A percentile compares a stretch with the other conserved stretches of the same genome.
phyloP scores from a whole-genome alignment of 2,329 filamentous ascomycete genomes.

The Venturia nashicola region DNA sequence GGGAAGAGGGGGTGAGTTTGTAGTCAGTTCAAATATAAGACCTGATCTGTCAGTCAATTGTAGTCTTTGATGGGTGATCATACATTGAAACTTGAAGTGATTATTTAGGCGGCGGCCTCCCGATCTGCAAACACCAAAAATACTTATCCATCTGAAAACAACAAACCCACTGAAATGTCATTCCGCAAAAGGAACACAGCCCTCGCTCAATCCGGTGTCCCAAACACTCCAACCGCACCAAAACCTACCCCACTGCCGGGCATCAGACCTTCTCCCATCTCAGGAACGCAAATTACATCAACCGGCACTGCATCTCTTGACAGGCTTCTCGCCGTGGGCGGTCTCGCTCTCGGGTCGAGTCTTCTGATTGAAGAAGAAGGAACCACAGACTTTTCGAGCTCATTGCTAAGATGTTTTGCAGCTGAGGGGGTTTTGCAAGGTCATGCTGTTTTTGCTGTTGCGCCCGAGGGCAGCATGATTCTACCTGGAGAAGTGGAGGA shows the following conservation, averaged over 20 bases:
- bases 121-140: background rate
- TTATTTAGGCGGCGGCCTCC: background rate
- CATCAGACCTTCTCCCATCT: slow-evolving; percentile 73
- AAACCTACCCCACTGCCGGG: slow-evolving; percentile 28
- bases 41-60: background rate
- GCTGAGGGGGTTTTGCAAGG: slow-evolving; percentile 88
- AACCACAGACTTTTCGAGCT: slow-evolving; percentile 85
- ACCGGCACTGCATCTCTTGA: slow-evolving; percentile 84
- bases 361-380: slow-evolving; percentile 78
- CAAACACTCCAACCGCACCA: slow-evolving; percentile 15
- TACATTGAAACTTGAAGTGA: no score
- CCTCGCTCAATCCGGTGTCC: slow-evolving; percentile 28
- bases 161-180: slow-evolving; percentile 21
- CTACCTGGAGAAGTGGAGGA: slow-evolving; percentile 56
- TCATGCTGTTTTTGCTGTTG: slow-evolving; percentile 77
- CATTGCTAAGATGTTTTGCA: slow-evolving; percentile 76
- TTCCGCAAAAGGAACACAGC: slow-evolving; percentile 57
- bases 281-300: slow-evolving; percentile 79
- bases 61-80: background rate
- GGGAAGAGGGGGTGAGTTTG: background rate
- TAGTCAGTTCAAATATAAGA: no score
- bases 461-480: slow-evolving; percentile 62
- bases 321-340: slow-evolving; percentile 74
- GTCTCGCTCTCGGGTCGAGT: slow-evolving; percentile 68
- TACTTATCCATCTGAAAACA: background rate